Evolutionary conservation across 129 eudicot species (phyloP).

Genomic region (Chrysanthemum lavandulifolium): DNA sequence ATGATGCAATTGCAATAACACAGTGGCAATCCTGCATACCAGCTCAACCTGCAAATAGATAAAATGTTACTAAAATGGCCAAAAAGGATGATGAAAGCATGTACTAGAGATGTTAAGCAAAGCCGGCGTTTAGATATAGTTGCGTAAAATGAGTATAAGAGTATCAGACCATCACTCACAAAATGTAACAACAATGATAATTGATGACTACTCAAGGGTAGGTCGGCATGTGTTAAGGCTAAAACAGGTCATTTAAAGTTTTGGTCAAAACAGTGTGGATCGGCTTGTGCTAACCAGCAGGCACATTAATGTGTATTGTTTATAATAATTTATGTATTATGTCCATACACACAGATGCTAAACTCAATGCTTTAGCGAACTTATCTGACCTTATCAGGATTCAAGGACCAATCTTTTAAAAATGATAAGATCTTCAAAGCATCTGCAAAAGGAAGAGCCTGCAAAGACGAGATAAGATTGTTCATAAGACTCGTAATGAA

Average conservation of each 20-base stretch:
- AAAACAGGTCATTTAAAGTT: too few species aligned
- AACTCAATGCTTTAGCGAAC: too few species aligned
- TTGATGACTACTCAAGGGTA: too few species aligned
- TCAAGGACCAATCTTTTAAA: conserved; percentile 69
- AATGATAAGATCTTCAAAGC: conserved; percentile 79
- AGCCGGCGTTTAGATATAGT: too few species aligned
- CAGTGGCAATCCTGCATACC: conserved; percentile 71
- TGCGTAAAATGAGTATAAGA: too few species aligned
- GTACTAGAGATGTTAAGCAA: not conserved
- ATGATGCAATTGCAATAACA: conserved; percentile 76
- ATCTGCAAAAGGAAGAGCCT: conserved; percentile 96
- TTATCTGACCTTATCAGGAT: conserved; percentile 68
- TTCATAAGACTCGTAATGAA: not conserved
- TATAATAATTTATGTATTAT: too few species aligned
- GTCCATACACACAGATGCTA: too few species aligned
- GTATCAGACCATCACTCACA: too few species aligned
- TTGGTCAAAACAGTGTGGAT: not conserved
- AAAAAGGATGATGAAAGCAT: conserved; percentile 12
- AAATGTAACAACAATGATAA: too few species aligned
- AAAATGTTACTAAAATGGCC: conserved; percentile 17
- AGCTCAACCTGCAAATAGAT: conserved; percentile 74
- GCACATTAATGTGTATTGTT: too few species aligned
- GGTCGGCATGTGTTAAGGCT: too few species aligned
- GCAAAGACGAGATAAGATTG: conserved; percentile 25
- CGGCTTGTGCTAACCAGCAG: too few species aligned